Evolutionary conservation across 2,329 filamentous ascomycete genomes (phyloP).

Genomic region (Zasmidium angulare): DNA sequence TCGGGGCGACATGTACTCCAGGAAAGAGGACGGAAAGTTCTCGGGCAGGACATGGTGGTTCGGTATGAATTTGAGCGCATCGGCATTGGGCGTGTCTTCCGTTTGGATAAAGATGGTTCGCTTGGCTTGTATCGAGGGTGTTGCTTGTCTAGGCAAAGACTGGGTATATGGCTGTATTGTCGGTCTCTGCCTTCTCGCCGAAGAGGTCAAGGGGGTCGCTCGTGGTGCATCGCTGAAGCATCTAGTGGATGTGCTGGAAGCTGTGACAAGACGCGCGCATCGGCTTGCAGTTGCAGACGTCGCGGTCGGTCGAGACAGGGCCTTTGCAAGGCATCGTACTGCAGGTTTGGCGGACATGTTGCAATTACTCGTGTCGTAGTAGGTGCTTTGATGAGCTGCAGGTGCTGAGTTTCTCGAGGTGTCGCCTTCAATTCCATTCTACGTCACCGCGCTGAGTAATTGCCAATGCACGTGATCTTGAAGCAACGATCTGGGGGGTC

Average conservation of each 20-base stretch:
- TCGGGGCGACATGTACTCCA: slow-evolving; percentile 88
- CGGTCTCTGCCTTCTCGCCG: slow-evolving; percentile 24
- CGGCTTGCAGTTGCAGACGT: not conserved
- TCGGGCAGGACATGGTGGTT: slow-evolving; percentile 83
- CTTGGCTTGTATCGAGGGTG: slow-evolving; percentile 25
- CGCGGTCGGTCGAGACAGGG: slow-evolving; percentile 2
- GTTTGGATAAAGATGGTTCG: slow-evolving; percentile 98
- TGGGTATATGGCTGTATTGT: slow-evolving; percentile 23
- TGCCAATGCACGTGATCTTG: not conserved
- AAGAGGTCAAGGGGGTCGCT: slow-evolving; percentile 24
- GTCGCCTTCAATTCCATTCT: not conserved
- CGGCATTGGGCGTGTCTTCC: slow-evolving; percentile 88
- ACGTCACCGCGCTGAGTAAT: not conserved
- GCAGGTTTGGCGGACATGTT: slow-evolving; percentile 13
- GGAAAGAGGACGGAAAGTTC: slow-evolving; percentile 66
- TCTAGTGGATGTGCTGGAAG: not conserved
- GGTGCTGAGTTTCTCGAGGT: not conserved
- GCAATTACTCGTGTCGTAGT: not conserved
- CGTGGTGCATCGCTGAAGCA: slow-evolving; percentile 24
- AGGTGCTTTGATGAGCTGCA: not conserved
- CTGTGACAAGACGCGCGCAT: slow-evolving; percentile 5
- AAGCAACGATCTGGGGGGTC: not conserved
- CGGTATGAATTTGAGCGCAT: slow-evolving; percentile 91
- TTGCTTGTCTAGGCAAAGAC: slow-evolving; percentile 31
- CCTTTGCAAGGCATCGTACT: slow-evolving; percentile 10